phyloP scores from a whole-genome alignment of 495 filamentous ascomycete species.

The Platismatia glauca region DNA sequence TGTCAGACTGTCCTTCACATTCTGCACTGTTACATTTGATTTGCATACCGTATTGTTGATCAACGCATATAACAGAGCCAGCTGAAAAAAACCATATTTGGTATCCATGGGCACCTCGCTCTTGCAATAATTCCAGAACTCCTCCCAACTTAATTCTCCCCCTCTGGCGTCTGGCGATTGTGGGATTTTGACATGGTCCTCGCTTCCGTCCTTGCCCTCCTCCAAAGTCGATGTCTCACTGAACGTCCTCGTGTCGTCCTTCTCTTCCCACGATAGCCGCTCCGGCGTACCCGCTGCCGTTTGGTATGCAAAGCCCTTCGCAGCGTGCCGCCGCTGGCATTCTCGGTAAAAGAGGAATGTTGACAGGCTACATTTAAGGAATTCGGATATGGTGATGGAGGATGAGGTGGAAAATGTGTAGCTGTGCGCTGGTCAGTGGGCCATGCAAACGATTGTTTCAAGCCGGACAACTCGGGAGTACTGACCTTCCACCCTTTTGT shows the following conservation, averaged over 20 bases:
- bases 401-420: constrained; percentile 26
- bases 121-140: constrained; percentile 12
- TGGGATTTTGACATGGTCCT: neutral
- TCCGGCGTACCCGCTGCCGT: constrained; percentile 5
- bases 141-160: neutral
- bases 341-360: constrained; percentile 23
- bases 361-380: constrained; percentile 24
- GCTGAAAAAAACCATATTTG: constrained; percentile 22
- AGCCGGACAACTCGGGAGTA: neutral
- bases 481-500: constrained; percentile 16
- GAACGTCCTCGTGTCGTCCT: constrained; percentile 5
- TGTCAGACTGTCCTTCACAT: neutral
- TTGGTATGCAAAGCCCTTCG: neutral
- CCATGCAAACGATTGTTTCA: neutral
- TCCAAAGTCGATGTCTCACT: constrained; percentile 1
- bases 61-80: constrained; percentile 26
- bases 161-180: neutral
- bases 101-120: constrained; percentile 22
- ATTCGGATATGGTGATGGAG: constrained; percentile 27
- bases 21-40: neutral
- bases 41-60: constrained; percentile 25
- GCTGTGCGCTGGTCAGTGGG: neutral
- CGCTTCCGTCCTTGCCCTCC: neutral
- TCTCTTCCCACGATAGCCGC: constrained; percentile 4
- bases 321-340: constrained; percentile 12